Evolutionary conservation across 768 basidiomycete species (phyloP), one percentile per base, ranked within the genome.

Genomic region (Hirschioporus abietinus): DNA sequence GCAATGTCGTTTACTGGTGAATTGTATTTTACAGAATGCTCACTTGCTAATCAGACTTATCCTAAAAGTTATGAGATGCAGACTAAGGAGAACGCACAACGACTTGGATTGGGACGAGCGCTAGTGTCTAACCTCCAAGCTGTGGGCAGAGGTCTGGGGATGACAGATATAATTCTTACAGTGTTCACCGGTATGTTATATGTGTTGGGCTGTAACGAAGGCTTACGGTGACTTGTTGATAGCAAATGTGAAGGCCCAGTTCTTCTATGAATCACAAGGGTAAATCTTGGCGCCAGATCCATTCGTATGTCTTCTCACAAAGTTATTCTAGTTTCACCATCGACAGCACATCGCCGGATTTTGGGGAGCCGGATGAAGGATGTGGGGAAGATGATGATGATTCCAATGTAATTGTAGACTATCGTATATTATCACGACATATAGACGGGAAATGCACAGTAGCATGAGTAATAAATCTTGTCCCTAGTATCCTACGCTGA

Each of bases 141-240:
- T 8, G 82, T 93, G 18, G 87, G 84, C 7, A 71, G 71, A 17
- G 73, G 71, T 57, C 90, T 82, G 78, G 67, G 72, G 1, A 90
- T 94, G 88, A 76, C 85, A 52, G 92, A 89, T 72, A 75, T 91
- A 27, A 84, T 89, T 81, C 82, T 95, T 18, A 95, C 93, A 0
- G 90, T 87, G 1, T 82, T 94, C 70, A 88, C 86, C 82, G 80
- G 92, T 92, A 20, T 4, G 42, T 52, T 20, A 52, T 7, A 36
- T 52, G 42, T 20, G 42, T 15, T 15, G 42, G 12, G 3, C 42
- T 12, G 5, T 52, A 12, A 20, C 12, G 12, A 15, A 20, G 12
- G 4, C 2, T 15, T 12, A 52, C 12, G 42, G 42, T 52, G 20
- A 52, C 12, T 10, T 52, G 20, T 15, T 52, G 15, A 52, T 30